These are phyloP conservation scores for Filobasidium wieringae DNA, from an alignment of 768 basidiomycete genomes.

Conservation along the genomic window DNA sequence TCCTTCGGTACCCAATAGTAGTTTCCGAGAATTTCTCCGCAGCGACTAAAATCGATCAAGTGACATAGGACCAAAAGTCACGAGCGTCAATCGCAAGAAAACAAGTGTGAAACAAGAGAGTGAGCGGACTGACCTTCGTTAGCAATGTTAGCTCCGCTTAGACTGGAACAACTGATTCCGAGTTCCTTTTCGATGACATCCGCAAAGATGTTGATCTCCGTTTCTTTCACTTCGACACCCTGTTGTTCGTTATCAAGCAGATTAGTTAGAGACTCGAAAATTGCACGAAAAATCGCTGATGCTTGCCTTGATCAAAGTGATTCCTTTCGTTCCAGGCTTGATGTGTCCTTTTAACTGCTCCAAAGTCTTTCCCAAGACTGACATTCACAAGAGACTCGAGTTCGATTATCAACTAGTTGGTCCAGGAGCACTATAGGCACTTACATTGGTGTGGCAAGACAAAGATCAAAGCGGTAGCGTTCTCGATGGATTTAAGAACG, in stretches of 20 bases:
- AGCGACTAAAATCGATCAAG: constrained; percentile 32
- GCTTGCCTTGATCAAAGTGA: constrained; percentile 43
- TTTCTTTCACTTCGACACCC: constrained; percentile 43
- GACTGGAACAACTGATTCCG: constrained; percentile 40
- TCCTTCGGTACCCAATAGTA: constrained; percentile 43
- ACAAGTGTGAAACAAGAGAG: too few relatives aligned
- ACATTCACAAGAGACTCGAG: background rate
- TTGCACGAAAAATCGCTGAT: background rate
- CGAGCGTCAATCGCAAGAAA: too few relatives aligned
- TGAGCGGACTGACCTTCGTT: constrained; percentile 40
- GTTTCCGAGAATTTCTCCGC: constrained; percentile 43
- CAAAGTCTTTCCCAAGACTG: constrained; percentile 40
- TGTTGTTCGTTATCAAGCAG: constrained; percentile 12
- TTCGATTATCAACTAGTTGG: background rate
- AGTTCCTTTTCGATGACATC: constrained; percentile 41
- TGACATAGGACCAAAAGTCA: too few relatives aligned
- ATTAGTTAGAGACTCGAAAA: background rate
- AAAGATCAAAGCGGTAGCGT: constrained; percentile 43
- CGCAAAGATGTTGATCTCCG: constrained; percentile 42
- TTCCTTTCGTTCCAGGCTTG: constrained; percentile 36
- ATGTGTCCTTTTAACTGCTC: constrained; percentile 41
- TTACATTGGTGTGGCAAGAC: constrained; percentile 44
- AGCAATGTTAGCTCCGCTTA: constrained; percentile 46
- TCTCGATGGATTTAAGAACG: constrained; percentile 40
- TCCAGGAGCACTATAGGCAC: constrained; percentile 15